Evolutionary conservation across 805 yeast species (phyloP).

Genomic region (Saccharomycopsis lassenensis): DNA sequence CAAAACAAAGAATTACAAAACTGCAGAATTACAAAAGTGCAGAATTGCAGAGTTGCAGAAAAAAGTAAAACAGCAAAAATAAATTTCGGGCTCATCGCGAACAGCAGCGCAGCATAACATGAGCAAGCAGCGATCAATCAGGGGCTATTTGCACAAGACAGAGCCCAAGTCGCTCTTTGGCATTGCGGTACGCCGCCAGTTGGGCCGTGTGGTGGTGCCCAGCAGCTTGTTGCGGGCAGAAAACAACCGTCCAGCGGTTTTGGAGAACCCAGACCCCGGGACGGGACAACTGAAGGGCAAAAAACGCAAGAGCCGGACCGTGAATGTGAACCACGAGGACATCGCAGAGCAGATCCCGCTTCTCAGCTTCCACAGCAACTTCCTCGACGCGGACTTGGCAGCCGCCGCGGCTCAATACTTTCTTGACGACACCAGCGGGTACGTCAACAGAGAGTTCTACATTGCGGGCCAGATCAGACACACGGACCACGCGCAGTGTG

Average conservation of each 20-base stretch:
- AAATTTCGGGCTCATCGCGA: too few relatives aligned
- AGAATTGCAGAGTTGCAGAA: too few relatives aligned
- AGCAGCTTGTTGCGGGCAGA: constrained; percentile 18
- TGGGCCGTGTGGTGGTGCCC: constrained; percentile 12
- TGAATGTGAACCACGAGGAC: constrained; percentile 10
- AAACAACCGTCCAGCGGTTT: constrained; percentile 14
- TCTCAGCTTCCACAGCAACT: constrained; percentile 37
- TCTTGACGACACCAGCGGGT: constrained; percentile 29
- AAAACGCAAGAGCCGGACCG: constrained; percentile 33
- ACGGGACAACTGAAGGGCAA: too few relatives aligned
- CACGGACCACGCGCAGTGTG: constrained; percentile 37
- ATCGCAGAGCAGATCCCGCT: constrained; percentile 30
- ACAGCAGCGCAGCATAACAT: too few relatives aligned
- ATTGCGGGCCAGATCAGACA: constrained; percentile 51
- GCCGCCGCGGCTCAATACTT: constrained; percentile 33
- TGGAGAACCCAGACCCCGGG: constrained; percentile 18
- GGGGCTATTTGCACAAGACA: constrained; percentile 1
- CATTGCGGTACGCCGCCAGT: constrained; percentile 18
- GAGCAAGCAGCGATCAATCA: constrained; percentile 5
- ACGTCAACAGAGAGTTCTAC: constrained; percentile 38
- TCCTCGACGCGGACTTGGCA: constrained; percentile 42
- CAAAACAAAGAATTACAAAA: too few relatives aligned
- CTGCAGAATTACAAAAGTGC: too few relatives aligned
- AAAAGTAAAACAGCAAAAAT: too few relatives aligned
- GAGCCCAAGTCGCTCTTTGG: constrained; percentile 8